phyloP scores from a whole-genome alignment of 2,329 filamentous ascomycete species.

The Ceratocystis eucalypticola region DNA sequence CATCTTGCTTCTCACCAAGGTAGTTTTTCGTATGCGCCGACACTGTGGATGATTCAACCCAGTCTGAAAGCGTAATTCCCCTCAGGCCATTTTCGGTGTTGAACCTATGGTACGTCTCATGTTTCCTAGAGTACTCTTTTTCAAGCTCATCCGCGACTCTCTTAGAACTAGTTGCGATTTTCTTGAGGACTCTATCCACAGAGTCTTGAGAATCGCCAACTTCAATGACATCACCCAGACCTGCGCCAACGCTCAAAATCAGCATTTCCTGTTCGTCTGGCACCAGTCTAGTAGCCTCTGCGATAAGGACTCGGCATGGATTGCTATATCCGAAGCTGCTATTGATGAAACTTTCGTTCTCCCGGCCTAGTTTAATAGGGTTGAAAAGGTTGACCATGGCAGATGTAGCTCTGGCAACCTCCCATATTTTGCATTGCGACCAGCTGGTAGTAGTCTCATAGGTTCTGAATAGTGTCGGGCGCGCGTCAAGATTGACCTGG shows the following conservation, averaged over 20 bases:
- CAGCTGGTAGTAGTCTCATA: conserved; percentile 22
- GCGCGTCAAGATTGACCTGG: conserved; percentile 13
- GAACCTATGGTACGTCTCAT: conserved; percentile 22
- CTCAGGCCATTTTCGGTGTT: conserved; percentile 24
- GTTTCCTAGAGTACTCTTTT: conserved; percentile 20
- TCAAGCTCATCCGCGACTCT: neutral
- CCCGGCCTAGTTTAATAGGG: conserved; percentile 23
- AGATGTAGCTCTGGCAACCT: conserved; percentile 25
- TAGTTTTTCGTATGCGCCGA: conserved; percentile 22
- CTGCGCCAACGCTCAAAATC: conserved; percentile 24
- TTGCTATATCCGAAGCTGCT: conserved; percentile 21
- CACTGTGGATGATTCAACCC: conserved; percentile 22
- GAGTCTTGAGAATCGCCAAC: conserved; percentile 17
- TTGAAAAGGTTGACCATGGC: conserved; percentile 25
- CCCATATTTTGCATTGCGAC: conserved; percentile 24
- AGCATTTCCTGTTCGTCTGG: conserved; percentile 9
- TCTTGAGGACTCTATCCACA: neutral
- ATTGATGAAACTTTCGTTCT: conserved; percentile 25
- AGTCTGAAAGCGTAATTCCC: conserved; percentile 21
- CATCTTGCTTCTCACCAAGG: conserved; percentile 16
- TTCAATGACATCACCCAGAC: conserved; percentile 21
- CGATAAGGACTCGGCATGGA: conserved; percentile 22
- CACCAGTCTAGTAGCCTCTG: conserved; percentile 24
- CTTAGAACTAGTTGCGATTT: neutral
- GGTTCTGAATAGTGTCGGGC: conserved; percentile 22